Evolutionary conservation across 306 rosid genomes (phyloP), one percentile per base, ranked within the genome.

Genomic region (Datisca glomerata): DNA sequence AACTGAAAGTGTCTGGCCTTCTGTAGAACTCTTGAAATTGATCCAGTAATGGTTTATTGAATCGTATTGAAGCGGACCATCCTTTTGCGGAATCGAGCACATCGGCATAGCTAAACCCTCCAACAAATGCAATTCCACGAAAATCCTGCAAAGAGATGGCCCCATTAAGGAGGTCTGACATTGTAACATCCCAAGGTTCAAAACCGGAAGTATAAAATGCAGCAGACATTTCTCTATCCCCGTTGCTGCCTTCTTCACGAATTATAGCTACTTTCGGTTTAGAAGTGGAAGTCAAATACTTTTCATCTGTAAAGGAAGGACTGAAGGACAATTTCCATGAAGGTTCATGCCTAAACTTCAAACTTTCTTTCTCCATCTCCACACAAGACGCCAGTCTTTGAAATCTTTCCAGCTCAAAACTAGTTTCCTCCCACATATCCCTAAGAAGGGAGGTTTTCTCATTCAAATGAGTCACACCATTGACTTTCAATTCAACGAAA

Each of bases 171-270:
- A n/a, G n/a, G n/a, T n/a, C n/a, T n/a, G n/a, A n/a, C n/a, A n/a
- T n/a, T n/a, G n/a, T n/a, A n/a, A n/a, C n/a, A n/a, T 86, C 94
- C 94, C 96, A 81, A 8, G 96, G 86, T 23, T 79, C 87, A 46
- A 81, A 86, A 53, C 94, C 86, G 27, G 92, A 66, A 4, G 85
- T 75, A 43, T 73, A 56, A 69, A 86, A 79, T 1, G 92, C 92
- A n/a, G 86, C 94, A 49, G 96, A 68, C 96, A 86, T 86, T 71
- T 86, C 94, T 49, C 87, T 59, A 41, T 86, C 94, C 37, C 96
- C 96, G 17, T 86, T 86, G 81, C 92, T 81, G 19, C 94, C 96
- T 76, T 86, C n/a, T n/a, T n/a, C n/a, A n/a, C n/a, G n/a, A n/a
- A n/a, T n/a, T n/a, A n/a, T n/a, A n/a, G n/a, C n/a, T n/a, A n/a